Conservation (phyloP, 768 basidiomycete genomes). For the Amylocystis lapponica region DNA sequence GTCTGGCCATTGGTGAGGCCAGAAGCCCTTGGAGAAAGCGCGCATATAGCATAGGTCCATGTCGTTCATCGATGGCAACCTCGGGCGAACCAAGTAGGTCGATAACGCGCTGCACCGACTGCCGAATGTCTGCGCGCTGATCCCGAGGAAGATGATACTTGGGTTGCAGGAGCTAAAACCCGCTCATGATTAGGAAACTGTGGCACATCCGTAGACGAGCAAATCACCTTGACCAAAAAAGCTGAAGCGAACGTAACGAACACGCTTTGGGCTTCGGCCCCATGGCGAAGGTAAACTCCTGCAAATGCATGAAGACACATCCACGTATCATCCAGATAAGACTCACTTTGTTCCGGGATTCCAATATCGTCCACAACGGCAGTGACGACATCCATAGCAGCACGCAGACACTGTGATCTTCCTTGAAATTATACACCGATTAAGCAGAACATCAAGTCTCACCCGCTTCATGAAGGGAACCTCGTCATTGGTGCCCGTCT, state of each 20-base stretch:
- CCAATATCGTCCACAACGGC: constrained; percentile 29
- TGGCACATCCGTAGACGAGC: neutral
- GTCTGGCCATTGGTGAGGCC: constrained; percentile 25
- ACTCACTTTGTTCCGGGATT: constrained; percentile 14
- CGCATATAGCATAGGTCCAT: constrained; percentile 76
- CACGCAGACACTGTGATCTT: constrained; percentile 16
- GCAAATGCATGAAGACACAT: constrained; percentile 3
- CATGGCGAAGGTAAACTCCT: constrained; percentile 61
- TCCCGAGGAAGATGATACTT: constrained; percentile 62
- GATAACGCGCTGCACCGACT: constrained; percentile 58
- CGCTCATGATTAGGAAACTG: neutral
- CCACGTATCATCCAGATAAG: neutral
- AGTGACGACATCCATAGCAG: constrained; percentile 20
- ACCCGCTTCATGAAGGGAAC: constrained; percentile 24
- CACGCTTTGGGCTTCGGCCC: constrained; percentile 74
- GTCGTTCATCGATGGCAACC: constrained; percentile 74
- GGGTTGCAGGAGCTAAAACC: constrained; percentile 68
- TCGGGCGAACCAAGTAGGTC: constrained; percentile 63
- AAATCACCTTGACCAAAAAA: constrained; percentile 65
- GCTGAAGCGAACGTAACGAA: constrained; percentile 78
- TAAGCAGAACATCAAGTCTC: neutral
- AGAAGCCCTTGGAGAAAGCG: constrained; percentile 73
- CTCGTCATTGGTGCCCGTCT: constrained; percentile 18
- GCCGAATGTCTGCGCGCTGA: constrained; percentile 55
- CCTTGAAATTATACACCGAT: neutral